phyloP scores from a whole-genome alignment of 768 basidiomycete genomes.

The Cubamyces lactineus region DNA sequence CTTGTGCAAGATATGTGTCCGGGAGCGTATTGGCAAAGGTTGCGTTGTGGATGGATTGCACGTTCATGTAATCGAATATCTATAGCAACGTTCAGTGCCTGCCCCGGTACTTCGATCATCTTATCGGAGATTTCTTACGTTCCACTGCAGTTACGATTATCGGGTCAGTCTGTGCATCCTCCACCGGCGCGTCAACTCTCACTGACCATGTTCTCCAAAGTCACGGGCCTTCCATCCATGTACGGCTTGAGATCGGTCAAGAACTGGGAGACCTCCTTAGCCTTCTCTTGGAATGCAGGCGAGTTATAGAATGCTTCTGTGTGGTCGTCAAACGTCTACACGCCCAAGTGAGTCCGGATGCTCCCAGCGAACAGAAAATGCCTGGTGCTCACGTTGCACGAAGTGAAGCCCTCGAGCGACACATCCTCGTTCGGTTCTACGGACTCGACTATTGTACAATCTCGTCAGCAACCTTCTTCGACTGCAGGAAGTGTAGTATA shows the following conservation, averaged over 20 bases:
- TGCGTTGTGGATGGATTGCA: conserved; percentile 67
- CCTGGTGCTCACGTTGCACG: conserved; percentile 53
- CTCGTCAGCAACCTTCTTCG: not conserved
- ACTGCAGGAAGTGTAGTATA: no score
- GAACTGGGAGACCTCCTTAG: conserved; percentile 49
- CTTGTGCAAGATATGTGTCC: conserved; percentile 52
- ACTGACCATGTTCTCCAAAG: conserved; percentile 61
- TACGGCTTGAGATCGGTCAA: conserved; percentile 51
- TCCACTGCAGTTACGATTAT: conserved; percentile 41
- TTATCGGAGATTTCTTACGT: conserved; percentile 37
- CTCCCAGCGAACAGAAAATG: not conserved
- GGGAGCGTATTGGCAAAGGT: conserved; percentile 54
- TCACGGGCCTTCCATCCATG: conserved; percentile 56
- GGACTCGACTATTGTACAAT: conserved; percentile 51
- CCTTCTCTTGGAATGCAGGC: conserved; percentile 49
- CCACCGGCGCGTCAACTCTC: not conserved
- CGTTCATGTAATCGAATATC: conserved; percentile 78
- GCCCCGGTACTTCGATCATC: not conserved
- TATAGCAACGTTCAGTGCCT: conserved; percentile 28
- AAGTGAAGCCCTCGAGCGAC: conserved; percentile 68
- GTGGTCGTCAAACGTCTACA: conserved; percentile 31
- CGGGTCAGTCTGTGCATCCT: conserved; percentile 15
- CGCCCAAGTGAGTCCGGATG: not conserved
- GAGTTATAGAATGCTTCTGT: conserved; percentile 61
- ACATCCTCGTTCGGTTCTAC: conserved; percentile 64